These are phyloP conservation scores for Monilinia laxa DNA, from an alignment of 2,329 filamentous ascomycete species.

Conservation along the genomic window DNA sequence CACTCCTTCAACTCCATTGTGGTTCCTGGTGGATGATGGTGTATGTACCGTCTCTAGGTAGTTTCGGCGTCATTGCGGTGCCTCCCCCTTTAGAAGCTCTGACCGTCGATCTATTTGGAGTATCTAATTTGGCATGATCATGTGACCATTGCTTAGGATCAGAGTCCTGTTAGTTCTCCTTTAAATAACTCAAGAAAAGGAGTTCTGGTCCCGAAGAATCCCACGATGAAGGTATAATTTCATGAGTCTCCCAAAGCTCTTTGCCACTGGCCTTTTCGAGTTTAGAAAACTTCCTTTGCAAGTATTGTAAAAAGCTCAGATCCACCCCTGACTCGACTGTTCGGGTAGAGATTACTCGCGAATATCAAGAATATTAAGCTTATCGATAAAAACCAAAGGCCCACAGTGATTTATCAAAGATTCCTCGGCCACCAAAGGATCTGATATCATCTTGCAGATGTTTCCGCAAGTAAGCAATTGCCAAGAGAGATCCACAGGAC, in stretches of 20 bases:
- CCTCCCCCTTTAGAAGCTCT: constrained; percentile 8
- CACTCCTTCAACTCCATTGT: neutral
- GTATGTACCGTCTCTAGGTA: constrained; percentile 1
- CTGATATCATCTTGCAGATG: constrained; percentile 25
- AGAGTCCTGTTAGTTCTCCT: neutral
- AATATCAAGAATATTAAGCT: constrained; percentile 11
- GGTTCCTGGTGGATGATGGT: constrained; percentile 14
- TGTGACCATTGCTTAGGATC: constrained; percentile 5
- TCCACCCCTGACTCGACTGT: constrained; percentile 1
- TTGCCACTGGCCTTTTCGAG: neutral
- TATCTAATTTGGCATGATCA: constrained; percentile 8
- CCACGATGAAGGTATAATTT: neutral
- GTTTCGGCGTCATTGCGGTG: constrained; percentile 22
- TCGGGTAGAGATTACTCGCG: neutral
- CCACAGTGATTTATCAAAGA: constrained; percentile 14
- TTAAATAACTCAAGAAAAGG: neutral
- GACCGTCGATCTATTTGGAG: constrained; percentile 4
- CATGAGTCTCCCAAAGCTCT: neutral
- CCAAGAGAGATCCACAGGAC: constrained; percentile 7
- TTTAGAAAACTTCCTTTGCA: neutral
- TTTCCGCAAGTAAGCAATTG: constrained; percentile 9
- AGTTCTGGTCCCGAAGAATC: neutral
- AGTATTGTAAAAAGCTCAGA: neutral
- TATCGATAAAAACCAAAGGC: constrained; percentile 8
- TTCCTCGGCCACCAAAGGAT: constrained; percentile 11